Percentiles rank a stretch among this genome's conserved stretches.
Evolutionary conservation across 1,284 basidiomycete genomes (phyloP).

Genomic region (Quambalaria eucalypti): DNA sequence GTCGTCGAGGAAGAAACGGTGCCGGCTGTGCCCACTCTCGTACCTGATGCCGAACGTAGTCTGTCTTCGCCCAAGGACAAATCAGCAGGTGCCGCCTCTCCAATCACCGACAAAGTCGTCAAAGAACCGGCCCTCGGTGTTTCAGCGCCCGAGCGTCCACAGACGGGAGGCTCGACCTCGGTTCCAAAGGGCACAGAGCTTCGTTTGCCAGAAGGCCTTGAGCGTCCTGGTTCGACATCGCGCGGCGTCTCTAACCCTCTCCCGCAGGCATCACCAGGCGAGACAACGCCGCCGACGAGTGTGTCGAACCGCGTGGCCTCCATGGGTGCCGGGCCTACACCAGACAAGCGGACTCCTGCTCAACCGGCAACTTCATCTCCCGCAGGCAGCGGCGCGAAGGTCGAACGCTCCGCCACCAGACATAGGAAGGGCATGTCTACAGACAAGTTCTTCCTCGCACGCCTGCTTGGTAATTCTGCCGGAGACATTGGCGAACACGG

Average conservation of each 20-base stretch:
- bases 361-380: neutral
- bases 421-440: conserved; percentile 41
- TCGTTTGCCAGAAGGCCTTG: no score
- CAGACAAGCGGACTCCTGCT: neutral
- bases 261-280: no score
- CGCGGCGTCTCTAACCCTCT: conserved; percentile 12
- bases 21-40: conserved; percentile 9
- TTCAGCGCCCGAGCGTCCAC: neutral
- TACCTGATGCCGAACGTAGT: conserved; percentile 13
- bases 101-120: neutral
- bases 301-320: conserved; percentile 6
- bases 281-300: conserved; percentile 2
- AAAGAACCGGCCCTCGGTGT: neutral
- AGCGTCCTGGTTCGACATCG: conserved; percentile 6
- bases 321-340: conserved; percentile 1
- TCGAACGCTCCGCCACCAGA: conserved; percentile 5
- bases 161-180: neutral
- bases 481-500: neutral
- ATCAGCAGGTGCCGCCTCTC: neutral
- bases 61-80: neutral
- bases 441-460: conserved; percentile 35
- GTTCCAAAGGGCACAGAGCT: neutral
- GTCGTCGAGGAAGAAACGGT: conserved; percentile 1
- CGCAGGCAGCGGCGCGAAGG: neutral
- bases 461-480: conserved; percentile 24